Conservation (phyloP, 2,329 filamentous ascomycete genomes). For the Colletotrichum brevisporum region DNA sequence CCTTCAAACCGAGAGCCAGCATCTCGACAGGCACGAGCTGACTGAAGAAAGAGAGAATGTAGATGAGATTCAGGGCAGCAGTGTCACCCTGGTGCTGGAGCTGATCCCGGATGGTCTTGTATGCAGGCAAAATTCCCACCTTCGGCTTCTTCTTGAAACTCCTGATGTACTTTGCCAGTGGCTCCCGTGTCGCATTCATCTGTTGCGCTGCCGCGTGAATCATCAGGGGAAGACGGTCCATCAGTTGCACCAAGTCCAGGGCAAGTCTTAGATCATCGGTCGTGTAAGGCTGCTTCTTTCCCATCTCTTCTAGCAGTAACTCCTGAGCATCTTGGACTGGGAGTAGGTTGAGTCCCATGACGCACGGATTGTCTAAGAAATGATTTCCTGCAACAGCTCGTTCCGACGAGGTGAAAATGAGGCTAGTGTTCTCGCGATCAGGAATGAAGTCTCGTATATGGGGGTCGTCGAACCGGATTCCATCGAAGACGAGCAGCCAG, state of each 20-base stretch:
- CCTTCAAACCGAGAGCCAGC: conserved; percentile 68
- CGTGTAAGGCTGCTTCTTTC: conserved; percentile 68
- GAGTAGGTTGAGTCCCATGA: conserved; percentile 69
- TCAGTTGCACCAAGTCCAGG: conserved; percentile 72
- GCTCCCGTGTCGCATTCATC: conserved; percentile 72
- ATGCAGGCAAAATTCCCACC: conserved; percentile 64
- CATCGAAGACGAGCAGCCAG: conserved; percentile 79
- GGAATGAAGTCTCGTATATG: conserved; percentile 75
- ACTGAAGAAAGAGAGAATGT: conserved; percentile 75
- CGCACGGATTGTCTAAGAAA: conserved; percentile 71
- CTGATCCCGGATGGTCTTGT: conserved; percentile 63
- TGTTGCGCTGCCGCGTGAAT: conserved; percentile 77
- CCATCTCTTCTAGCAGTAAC: conserved; percentile 74
- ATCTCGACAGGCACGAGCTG: conserved; percentile 77
- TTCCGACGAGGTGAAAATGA: conserved; percentile 79
- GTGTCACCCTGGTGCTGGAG: conserved; percentile 60
- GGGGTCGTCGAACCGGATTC: conserved; percentile 72
- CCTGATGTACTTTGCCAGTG: conserved; percentile 72
- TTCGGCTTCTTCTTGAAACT: conserved; percentile 69
- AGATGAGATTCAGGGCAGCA: conserved; percentile 75
- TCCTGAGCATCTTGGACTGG: conserved; percentile 70
- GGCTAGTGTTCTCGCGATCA: conserved; percentile 71
- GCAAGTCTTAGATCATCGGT: conserved; percentile 69
- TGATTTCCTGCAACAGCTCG: conserved; percentile 67
- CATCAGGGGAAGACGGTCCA: conserved; percentile 76